These are phyloP conservation scores for Chenopodium formosanum DNA, from an alignment of 148 eudicot genomes.

Conservation along the genomic window DNA sequence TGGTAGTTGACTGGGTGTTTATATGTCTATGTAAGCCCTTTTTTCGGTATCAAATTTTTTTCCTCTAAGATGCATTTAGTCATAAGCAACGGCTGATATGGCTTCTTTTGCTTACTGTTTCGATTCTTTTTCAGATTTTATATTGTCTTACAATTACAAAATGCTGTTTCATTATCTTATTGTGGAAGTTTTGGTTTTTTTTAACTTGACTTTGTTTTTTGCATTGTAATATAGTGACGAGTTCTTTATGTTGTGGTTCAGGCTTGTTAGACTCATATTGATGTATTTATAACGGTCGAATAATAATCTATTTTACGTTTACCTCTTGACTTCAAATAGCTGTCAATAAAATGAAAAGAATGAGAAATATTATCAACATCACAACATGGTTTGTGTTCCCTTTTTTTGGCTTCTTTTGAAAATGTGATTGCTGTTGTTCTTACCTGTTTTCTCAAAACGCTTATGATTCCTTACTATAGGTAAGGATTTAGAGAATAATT, in stretches of 20 bases:
- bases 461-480: background rate
- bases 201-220: too few species aligned
- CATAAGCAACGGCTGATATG: background rate
- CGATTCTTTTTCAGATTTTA: background rate
- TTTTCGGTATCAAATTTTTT: background rate
- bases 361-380: too few species aligned
- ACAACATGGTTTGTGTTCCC: background rate
- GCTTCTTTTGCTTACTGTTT: background rate
- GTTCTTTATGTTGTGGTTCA: too few species aligned
- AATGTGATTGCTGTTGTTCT: background rate
- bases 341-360: too few species aligned
- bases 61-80: background rate
- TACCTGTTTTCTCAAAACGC: background rate
- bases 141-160: background rate
- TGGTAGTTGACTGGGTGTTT: background rate
- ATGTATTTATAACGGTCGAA: too few species aligned
- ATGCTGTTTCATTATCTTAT: background rate
- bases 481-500: background rate
- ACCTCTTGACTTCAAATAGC: too few species aligned
- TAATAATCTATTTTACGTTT: too few species aligned
- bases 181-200: too few species aligned
- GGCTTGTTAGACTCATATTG: too few species aligned
- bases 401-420: background rate
- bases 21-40: background rate
- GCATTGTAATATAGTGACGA: too few species aligned